Base-by-base conservation (phyloP, 2,329 filamentous ascomycete genomes). In the Esteya vermicola region DNA sequence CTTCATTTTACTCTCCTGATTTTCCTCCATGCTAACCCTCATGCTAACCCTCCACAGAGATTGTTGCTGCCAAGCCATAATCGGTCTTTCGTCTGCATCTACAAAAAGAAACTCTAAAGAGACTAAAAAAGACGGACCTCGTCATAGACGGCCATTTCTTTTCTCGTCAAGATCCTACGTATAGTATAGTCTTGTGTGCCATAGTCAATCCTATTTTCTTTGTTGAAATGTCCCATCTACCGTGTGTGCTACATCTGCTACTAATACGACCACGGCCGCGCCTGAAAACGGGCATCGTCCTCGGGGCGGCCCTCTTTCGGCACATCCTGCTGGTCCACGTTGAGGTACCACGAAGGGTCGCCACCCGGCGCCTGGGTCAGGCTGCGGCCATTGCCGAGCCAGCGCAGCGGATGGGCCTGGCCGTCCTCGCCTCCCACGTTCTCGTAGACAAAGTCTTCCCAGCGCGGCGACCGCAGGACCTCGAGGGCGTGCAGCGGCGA, bases 61-160 rank as follows among this genome's bases (percentile, higher is more conserved):
- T 79, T 54, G 66, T 78, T 52, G 62, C 70, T 46, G 63, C 72
- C 57, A 78, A 78, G 65, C 61, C 71, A 73, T 78, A 78, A 62
- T 69, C 59, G 54, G 54, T 18, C 2, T 32, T 18, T 32, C n/a
- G 22, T 9, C 23, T 20, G 19, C 16, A 9, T 20, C 18, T 21
- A 21, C 18, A 18, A 20, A 26, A 38, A 36, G 33, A 41, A 36
- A 41, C 27, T 18, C n/a, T n/a, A n/a, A n/a, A n/a, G n/a, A n/a
- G n/a, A n/a, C n/a, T n/a, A n/a, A n/a, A n/a, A n/a, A n/a, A n/a
- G n/a, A n/a, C n/a, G n/a, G n/a, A n/a, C n/a, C n/a, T n/a, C n/a
- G n/a, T n/a, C n/a, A n/a, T n/a, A n/a, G n/a, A n/a, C n/a, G 21
- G 14, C n/a, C 33, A 21, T 40, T 44, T 35, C 37, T 31, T n/a